Evolutionary conservation across 768 basidiomycete species (phyloP), one percentile per base, ranked within the genome.

Genomic region (Tephrocybe sp.): DNA sequence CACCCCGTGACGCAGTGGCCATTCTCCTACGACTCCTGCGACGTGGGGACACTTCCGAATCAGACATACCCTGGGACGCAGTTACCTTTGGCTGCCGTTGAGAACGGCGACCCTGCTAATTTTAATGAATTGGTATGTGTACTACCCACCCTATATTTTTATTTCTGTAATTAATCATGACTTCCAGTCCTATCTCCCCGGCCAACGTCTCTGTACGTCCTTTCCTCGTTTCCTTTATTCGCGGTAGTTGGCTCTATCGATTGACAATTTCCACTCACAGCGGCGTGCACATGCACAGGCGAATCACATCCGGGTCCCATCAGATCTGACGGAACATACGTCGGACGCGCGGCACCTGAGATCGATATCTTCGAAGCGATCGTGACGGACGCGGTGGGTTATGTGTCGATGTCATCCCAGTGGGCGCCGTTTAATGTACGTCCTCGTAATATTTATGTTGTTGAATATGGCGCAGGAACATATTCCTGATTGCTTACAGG

Each of bases 21-120:
- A 6, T 87, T 85, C 60, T 75, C 78, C 11, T 87, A 86, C 56
- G 83, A 87, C 46, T 63, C 81, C 2, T 92, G 91, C 62, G 91
- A 92, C 62, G 78, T 89, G 11, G 91, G 91, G 3, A 92, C 90
- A 1, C 68, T 88, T 5, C 72, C 79, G 3, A 92, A 92, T 65
- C 93, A 95, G 64, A 80, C 86, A 7, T 65, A 83, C 55, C 80
- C 85, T 41, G 87, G 81, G 8, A 69, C 66, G 13, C 48, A 55
- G 16, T 78, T 36, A 2, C 87, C 86, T 13, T 52, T 70, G 3
- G 74, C 75, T 19, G 76, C 80, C 5, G 76, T 51, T 38, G 54
- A 63, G 32, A 64, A 71, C 3, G 76, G 76, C 12, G 77, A 79
- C 47, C 71, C 72, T 0, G 60, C 40, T 5, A 66, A 80, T 52